Percentiles rank a stretch among this genome's conserved stretches.
These are phyloP conservation scores for Candida insectorum DNA, from an alignment of 805 yeast species.

Conservation along the genomic window DNA sequence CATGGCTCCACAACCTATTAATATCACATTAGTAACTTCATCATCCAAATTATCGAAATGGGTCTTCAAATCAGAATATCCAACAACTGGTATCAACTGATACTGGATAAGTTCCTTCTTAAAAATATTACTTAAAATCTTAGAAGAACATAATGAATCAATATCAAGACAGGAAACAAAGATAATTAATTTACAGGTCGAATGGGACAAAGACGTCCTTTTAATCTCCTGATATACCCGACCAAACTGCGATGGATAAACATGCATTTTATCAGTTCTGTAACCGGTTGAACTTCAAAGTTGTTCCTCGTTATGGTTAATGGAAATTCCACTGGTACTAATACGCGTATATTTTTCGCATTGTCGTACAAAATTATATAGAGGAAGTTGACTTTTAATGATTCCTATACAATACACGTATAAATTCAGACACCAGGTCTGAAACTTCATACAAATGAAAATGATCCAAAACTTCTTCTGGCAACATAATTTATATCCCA, in stretches of 20 bases:
- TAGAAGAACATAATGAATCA: constrained; percentile 89
- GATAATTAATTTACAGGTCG: constrained; percentile 84
- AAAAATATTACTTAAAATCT: constrained; percentile 64
- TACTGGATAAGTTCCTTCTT: constrained; percentile 82
- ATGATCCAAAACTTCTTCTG: constrained; percentile 38
- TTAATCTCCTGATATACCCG: constrained; percentile 65
- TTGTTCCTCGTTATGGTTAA: too few species aligned
- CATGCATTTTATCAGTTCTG: constrained; percentile 51
- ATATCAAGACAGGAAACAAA: constrained; percentile 89
- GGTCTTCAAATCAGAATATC: constrained; percentile 71
- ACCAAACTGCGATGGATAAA: constrained; percentile 66
- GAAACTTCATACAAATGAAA: constrained; percentile 27
- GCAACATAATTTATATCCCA: constrained; percentile 40
- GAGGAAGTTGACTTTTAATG: too few species aligned
- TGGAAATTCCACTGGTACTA: too few species aligned
- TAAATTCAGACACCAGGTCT: too few species aligned
- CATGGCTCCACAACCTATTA: constrained; percentile 93
- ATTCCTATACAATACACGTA: too few species aligned
- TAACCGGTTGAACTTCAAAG: too few species aligned
- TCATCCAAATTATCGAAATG: constrained; percentile 65
- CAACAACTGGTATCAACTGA: constrained; percentile 89
- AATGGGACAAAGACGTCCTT: constrained; percentile 76
- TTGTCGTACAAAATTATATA: too few species aligned
- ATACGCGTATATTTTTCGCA: too few species aligned
- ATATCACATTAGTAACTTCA: constrained; percentile 70